These are phyloP conservation scores for Rhodotorula mucilaginosa DNA, from an alignment of 1,284 basidiomycete species.

Conservation along the genomic window DNA sequence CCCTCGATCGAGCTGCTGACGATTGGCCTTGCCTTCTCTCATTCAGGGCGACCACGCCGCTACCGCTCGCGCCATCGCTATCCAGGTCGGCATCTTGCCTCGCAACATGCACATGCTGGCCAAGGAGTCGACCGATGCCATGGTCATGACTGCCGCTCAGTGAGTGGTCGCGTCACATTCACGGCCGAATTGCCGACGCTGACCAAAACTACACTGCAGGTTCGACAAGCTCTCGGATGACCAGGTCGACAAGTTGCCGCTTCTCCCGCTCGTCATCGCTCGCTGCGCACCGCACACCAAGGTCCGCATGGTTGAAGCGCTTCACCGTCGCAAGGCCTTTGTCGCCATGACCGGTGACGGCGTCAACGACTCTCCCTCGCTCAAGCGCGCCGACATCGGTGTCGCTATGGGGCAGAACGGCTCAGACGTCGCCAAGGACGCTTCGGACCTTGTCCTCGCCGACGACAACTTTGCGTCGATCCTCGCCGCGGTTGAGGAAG, in stretches of 20 bases:
- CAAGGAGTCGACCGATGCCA: conserved; percentile 31
- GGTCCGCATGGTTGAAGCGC: conserved; percentile 60
- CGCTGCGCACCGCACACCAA: conserved; percentile 56
- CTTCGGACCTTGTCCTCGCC: conserved; percentile 63
- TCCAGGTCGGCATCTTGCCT: conserved; percentile 57
- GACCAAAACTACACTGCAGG: conserved; percentile 45
- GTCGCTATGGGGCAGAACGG: conserved; percentile 69
- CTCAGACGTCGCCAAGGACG: conserved; percentile 65
- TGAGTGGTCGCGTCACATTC: background rate
- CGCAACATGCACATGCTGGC: conserved; percentile 43
- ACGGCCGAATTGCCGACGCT: no score
- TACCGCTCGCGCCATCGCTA: conserved; percentile 50
- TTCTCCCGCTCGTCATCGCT: conserved; percentile 61
- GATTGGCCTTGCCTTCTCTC: conserved; percentile 33
- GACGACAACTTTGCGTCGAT: conserved; percentile 74
- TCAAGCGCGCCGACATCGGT: conserved; percentile 56
- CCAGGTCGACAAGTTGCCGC: conserved; percentile 59
- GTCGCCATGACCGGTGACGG: conserved; percentile 41
- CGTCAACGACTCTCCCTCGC: conserved; percentile 60
- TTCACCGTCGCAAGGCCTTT: conserved; percentile 53
- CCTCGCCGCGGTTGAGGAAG: conserved; percentile 64
- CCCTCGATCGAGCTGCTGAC: conserved; percentile 55
- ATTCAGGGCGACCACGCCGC: conserved; percentile 49
- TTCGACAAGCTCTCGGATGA: conserved; percentile 64
- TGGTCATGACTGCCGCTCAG: conserved; percentile 41